Percentiles rank a stretch among this genome's conserved stretches.
Conservation (phyloP, 768 basidiomycete species). For the Boletellus ananiceps region DNA sequence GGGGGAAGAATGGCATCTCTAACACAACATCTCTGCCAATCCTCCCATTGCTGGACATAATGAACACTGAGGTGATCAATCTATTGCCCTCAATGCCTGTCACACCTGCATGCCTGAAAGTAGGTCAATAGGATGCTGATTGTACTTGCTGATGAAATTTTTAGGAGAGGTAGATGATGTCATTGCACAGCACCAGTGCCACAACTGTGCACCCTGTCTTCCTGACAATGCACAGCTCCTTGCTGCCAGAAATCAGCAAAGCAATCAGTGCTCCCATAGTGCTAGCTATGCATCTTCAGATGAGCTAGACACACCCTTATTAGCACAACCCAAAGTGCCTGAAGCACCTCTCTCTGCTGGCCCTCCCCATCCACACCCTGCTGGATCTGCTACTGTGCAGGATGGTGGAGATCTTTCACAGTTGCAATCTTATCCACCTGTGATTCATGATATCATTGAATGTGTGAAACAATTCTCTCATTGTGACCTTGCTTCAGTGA, state of each 20-base stretch:
- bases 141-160: too few species aligned
- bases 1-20: too few species aligned
- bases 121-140: neutral
- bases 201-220: neutral
- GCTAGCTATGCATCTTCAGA: neutral
- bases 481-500: neutral
- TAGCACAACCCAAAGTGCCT: neutral
- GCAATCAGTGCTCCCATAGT: neutral
- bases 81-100: too few species aligned
- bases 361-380: neutral
- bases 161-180: neutral
- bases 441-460: neutral
- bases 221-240: neutral
- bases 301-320: neutral
- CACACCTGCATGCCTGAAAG: too few species aligned
- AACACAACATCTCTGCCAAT: too few species aligned
- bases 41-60: too few species aligned
- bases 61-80: too few species aligned
- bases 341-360: neutral
- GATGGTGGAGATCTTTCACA: neutral
- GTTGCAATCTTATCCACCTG: neutral
- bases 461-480: neutral
- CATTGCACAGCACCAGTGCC: neutral
- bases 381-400: too few species aligned
- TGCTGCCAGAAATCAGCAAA: neutral